These are phyloP conservation scores for Phlegmacium glaucopus DNA, from an alignment of 768 basidiomycete species.

Conservation along the genomic window DNA sequence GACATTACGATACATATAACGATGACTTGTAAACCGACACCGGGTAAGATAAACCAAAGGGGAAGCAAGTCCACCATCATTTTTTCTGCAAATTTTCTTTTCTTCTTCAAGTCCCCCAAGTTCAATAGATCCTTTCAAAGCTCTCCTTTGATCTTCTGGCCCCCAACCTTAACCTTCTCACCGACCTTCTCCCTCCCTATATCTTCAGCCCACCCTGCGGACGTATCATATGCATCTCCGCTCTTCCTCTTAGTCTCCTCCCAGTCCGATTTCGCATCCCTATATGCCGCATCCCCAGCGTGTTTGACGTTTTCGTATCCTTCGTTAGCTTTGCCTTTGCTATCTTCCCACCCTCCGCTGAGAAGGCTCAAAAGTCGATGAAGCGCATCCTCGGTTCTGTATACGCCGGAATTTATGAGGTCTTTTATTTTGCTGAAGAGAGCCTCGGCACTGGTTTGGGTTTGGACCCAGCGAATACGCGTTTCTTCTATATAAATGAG, in stretches of 20 bases:
- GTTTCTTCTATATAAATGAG: constrained; percentile 53
- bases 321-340: constrained; percentile 26
- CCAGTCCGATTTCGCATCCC: constrained; percentile 21
- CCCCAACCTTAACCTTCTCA: constrained; percentile 35
- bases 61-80: too few relatives aligned
- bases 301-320: constrained; percentile 18
- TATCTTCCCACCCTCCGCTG: constrained; percentile 34
- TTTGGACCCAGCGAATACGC: constrained; percentile 76
- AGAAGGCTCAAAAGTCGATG: constrained; percentile 42
- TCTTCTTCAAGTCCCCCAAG: background rate
- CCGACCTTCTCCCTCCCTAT: constrained; percentile 31
- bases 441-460: constrained; percentile 51
- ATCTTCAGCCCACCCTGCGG: constrained; percentile 27
- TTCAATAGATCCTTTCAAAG: constrained; percentile 18
- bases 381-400: constrained; percentile 77
- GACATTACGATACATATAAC: too few relatives aligned
- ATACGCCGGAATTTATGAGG: constrained; percentile 62
- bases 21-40: too few relatives aligned
- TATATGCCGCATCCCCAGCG: constrained; percentile 21
- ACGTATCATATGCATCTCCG: constrained; percentile 24
- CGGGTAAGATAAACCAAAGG: too few relatives aligned
- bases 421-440: constrained; percentile 62
- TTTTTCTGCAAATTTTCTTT: too few relatives aligned
- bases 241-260: constrained; percentile 20
- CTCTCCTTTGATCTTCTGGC: constrained; percentile 38